phyloP scores from a whole-genome alignment of 441 rosid genomes.

The Aquilaria agallochum region DNA sequence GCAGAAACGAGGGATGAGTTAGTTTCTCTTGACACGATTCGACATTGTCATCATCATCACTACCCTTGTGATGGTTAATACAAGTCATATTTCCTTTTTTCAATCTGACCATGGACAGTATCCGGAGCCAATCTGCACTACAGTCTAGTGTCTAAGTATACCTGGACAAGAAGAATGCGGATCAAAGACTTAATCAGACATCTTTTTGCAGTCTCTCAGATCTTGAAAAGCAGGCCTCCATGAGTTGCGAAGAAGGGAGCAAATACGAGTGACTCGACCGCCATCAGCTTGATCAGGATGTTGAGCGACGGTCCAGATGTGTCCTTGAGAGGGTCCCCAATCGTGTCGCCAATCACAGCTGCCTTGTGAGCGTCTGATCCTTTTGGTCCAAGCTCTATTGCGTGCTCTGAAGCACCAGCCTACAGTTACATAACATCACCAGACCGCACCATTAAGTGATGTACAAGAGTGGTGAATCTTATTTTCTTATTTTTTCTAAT shows the following conservation, averaged over 20 bases:
- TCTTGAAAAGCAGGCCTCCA: slow-evolving; percentile 60
- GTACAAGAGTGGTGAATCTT: neutral
- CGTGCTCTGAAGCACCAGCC: slow-evolving; percentile 73
- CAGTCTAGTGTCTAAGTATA: slow-evolving; percentile 22
- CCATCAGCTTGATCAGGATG: slow-evolving; percentile 76
- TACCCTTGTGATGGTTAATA: slow-evolving; percentile 7
- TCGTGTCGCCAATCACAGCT: slow-evolving; percentile 62
- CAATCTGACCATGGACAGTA: slow-evolving; percentile 14
- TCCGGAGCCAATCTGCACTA: slow-evolving; percentile 19
- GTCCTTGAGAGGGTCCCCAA: slow-evolving; percentile 71
- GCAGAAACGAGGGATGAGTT: no score
- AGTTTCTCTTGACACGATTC: slow-evolving; percentile 9
- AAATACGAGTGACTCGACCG: slow-evolving; percentile 61
- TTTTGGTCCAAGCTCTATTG: slow-evolving; percentile 53
- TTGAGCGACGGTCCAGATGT: slow-evolving; percentile 67
- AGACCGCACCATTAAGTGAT: neutral
- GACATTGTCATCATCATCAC: slow-evolving; percentile 18
- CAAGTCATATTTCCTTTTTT: slow-evolving; percentile 5
- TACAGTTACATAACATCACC: neutral
- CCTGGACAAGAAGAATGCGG: slow-evolving; percentile 9
- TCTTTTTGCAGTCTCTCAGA: slow-evolving; percentile 14
- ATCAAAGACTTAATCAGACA: slow-evolving; percentile 10
- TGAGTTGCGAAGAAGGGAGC: slow-evolving; percentile 71
- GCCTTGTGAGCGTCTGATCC: slow-evolving; percentile 70
- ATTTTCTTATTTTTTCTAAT: no score